A percentile compares a stretch with the other conserved stretches of the same genome.
These are phyloP conservation scores for Pythium guiyangense DNA, from an alignment of 352 stramenopile species.

Conservation along the genomic window DNA sequence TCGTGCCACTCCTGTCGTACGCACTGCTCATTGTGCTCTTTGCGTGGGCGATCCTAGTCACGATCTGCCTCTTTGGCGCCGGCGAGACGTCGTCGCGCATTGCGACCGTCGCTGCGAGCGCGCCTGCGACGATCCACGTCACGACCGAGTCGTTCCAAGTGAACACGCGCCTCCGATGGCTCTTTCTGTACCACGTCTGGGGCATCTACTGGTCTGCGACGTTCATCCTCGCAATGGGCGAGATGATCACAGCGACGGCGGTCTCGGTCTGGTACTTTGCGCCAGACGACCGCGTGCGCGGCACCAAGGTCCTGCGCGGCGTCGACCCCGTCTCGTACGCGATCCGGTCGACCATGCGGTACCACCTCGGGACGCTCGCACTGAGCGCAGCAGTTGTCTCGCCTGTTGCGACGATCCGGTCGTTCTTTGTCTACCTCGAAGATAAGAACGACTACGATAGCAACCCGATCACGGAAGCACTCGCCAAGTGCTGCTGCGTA, in stretches of 20 bases:
- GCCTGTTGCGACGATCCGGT: slow-evolving; percentile 57
- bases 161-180: slow-evolving; percentile 59
- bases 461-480: slow-evolving; percentile 46
- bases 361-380: slow-evolving; percentile 71
- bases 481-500: slow-evolving; percentile 72
- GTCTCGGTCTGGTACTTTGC: slow-evolving; percentile 81
- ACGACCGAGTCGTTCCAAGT: slow-evolving; percentile 66
- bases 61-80: slow-evolving; percentile 69
- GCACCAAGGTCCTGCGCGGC: slow-evolving; percentile 40
- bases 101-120: slow-evolving; percentile 45
- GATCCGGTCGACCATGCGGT: slow-evolving; percentile 49
- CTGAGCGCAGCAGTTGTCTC: slow-evolving; percentile 55
- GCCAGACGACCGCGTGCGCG: slow-evolving; percentile 52
- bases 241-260: slow-evolving; percentile 74
- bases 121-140: slow-evolving; percentile 43
- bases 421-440: slow-evolving; percentile 80
- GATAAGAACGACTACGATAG: slow-evolving; percentile 77
- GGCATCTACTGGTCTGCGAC: slow-evolving; percentile 78
- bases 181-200: slow-evolving; percentile 73
- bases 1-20: slow-evolving; percentile 69
- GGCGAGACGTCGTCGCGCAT: slow-evolving; percentile 55
- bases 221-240: slow-evolving; percentile 58
- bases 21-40: slow-evolving; percentile 64
- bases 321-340: slow-evolving; percentile 66
- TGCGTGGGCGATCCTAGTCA: slow-evolving; percentile 68